Conservation (phyloP, 1,284 basidiomycete genomes). For the Athelia psychrophila region DNA sequence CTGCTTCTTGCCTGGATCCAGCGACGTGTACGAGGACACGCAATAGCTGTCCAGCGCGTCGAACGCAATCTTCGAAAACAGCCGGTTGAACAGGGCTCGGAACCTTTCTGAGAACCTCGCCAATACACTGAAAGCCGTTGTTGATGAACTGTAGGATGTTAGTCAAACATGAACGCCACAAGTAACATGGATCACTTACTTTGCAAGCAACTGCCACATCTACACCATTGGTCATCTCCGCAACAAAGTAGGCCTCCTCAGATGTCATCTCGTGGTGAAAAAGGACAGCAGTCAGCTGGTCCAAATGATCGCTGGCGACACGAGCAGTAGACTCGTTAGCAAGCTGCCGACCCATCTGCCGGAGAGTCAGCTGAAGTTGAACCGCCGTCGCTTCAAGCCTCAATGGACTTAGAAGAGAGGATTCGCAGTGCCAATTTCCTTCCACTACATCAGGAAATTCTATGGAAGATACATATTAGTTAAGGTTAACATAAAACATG, state of each 20-base stretch:
- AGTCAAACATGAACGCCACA: background rate
- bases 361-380: constrained; percentile 70
- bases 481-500: background rate
- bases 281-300: constrained; percentile 60
- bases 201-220: constrained; percentile 62
- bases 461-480: constrained; percentile 7
- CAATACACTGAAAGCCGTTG: constrained; percentile 66
- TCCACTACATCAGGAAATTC: constrained; percentile 44
- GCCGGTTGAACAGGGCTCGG: constrained; percentile 23
- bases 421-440: constrained; percentile 58
- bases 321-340: constrained; percentile 50
- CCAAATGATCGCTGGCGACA: constrained; percentile 52
- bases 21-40: constrained; percentile 67
- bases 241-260: constrained; percentile 77
- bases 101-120: constrained; percentile 47
- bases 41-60: constrained; percentile 63
- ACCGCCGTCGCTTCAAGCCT: constrained; percentile 76
- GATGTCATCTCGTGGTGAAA: constrained; percentile 69
- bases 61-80: constrained; percentile 36
- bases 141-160: constrained; percentile 59
- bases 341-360: constrained; percentile 66
- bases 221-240: constrained; percentile 71
- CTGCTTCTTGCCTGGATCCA: constrained; percentile 54
- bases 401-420: constrained; percentile 73
- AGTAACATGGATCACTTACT: constrained; percentile 33